A percentile compares a stretch with the other conserved stretches of the same genome.
Conservation (phyloP, 352 stramenopile species). For the Aphanomyces stellatus region DNA sequence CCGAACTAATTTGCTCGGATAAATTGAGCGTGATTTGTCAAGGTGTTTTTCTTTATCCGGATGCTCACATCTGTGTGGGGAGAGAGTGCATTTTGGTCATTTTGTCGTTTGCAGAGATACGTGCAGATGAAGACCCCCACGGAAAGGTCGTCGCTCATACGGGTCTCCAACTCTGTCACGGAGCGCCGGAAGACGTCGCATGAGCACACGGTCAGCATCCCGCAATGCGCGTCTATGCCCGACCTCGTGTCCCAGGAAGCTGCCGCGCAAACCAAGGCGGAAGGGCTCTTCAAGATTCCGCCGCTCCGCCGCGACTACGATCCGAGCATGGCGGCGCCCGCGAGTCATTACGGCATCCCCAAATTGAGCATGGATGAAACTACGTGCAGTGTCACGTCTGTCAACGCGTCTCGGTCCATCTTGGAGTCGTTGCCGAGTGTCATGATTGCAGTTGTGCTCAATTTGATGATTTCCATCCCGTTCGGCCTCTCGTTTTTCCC, state of each 20-base stretch:
- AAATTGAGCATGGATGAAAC: constrained; percentile 25
- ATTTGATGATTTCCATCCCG: constrained; percentile 83
- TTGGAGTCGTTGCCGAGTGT: constrained; percentile 34
- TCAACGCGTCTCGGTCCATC: constrained; percentile 17
- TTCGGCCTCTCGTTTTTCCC: constrained; percentile 83
- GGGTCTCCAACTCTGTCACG: neutral
- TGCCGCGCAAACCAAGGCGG: neutral
- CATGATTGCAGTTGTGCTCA: constrained; percentile 62
- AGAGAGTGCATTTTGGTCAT: too few species aligned
- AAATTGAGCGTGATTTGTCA: too few species aligned
- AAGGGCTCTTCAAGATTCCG: constrained; percentile 51
- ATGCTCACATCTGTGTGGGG: too few species aligned
- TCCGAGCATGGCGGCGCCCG: constrained; percentile 17
- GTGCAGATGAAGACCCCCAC: neutral
- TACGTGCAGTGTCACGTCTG: constrained; percentile 3
- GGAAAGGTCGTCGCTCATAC: neutral
- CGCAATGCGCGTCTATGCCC: neutral
- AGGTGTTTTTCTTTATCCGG: too few species aligned
- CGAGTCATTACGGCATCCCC: neutral
- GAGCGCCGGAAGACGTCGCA: neutral
- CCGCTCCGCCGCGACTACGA: constrained; percentile 51
- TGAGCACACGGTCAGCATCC: neutral
- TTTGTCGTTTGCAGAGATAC: too few species aligned
- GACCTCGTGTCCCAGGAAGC: neutral
- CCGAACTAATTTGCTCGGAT: too few species aligned